Base-by-base conservation (phyloP, 495 filamentous ascomycete species). In the Penicillium crystallinum region DNA sequence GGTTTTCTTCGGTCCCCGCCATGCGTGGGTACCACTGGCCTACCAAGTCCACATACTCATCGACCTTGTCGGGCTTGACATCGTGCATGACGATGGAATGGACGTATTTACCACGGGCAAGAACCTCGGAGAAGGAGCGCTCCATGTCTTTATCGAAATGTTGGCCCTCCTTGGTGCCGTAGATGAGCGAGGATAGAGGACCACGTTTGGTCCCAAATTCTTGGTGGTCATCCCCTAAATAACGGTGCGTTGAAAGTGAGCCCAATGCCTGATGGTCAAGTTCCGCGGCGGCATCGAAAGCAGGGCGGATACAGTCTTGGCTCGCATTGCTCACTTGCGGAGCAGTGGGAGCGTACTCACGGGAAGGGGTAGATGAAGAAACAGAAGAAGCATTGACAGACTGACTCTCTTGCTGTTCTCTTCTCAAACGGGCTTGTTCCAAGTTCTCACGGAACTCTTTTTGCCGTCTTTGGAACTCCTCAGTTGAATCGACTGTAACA, bases 11-110 rank as follows among this genome's bases (percentile, higher is more conserved):
- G 38, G 80, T 77, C 34, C 72, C 72, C 11, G 93, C 95, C 80
- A 96, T 88, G 49, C 78, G 78, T 4, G 93, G 92, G 67, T 98
- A 98, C 86, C 88, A 95, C 34, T 81, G 75, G 49, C 95, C 91
- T n/a, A 97, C 89, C 46, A 97, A 74, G 27, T 91, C 80, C 22
- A 92, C 84, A 67, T 98, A 98, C 64, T 97, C 93, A 52, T 95
- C 91, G 18, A 97, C 91, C 70, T 87, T 89, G 59, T 96, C 90
- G 55, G 93, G 91, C 74, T 92, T 91, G 50, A 97, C 95, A 40
- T 93, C 84, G 74, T 98, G 95, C 69, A 97, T 90, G 30, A 96
- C 92, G 67, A 98, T 96, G 44, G 89, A 91, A 65, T 98, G 93
- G 49, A 98, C 92, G 66, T 98, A 98, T 73, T 98, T 98, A 48